Evolutionary conservation across 2,329 filamentous ascomycete genomes (phyloP).

Genomic region (Verticillium tricorpus): DNA sequence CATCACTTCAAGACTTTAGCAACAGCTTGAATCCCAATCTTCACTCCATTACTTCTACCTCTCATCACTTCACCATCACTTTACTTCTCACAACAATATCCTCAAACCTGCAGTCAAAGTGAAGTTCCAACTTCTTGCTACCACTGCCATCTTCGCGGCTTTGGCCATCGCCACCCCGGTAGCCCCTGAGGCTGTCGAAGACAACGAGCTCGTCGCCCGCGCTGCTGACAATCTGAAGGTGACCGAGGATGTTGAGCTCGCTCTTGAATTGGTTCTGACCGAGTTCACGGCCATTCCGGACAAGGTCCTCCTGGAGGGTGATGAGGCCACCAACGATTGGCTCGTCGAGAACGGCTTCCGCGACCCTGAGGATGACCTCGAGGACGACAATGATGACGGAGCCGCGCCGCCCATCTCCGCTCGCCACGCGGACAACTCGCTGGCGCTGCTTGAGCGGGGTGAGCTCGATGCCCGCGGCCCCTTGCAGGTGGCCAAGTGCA

Average conservation of each 20-base stretch:
- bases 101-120: constrained; percentile 2
- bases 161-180: constrained; percentile 6
- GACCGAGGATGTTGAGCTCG: constrained; percentile 4
- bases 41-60: neutral
- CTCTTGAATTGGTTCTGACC: constrained; percentile 10
- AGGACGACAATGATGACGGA: neutral
- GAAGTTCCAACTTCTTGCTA: constrained; percentile 10
- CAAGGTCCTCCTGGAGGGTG: constrained; percentile 16
- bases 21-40: neutral
- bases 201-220: neutral
- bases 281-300: constrained; percentile 18
- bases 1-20: neutral
- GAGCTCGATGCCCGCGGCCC: constrained; percentile 5
- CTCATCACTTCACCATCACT: neutral
- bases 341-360: constrained; percentile 15
- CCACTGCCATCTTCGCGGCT: constrained; percentile 9
- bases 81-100: too few relatives aligned
- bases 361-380: constrained; percentile 2
- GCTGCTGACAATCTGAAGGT: neutral
- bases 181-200: neutral
- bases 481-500: constrained; percentile 18
- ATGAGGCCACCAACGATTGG: constrained; percentile 16
- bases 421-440: neutral
- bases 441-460: constrained; percentile 1
- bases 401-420: neutral